Percentiles rank a stretch among this genome's conserved stretches.
phyloP scores from a whole-genome alignment of 495 filamentous ascomycete genomes.

The Schizothecium vesticola region DNA sequence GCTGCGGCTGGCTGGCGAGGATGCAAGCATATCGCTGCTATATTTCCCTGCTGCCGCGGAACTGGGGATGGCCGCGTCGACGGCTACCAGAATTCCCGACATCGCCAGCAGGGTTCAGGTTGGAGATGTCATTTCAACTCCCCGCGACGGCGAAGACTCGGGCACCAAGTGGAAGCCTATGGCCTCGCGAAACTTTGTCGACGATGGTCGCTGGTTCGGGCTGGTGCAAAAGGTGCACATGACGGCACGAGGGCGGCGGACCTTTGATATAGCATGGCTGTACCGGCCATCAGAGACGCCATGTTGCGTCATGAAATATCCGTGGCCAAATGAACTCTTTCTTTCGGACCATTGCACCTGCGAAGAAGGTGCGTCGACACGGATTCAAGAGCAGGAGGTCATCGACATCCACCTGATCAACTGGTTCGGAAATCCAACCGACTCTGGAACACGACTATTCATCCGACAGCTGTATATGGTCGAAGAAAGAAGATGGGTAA shows the following conservation, averaged over 20 bases:
- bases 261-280: slow-evolving; percentile 64
- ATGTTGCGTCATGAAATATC: slow-evolving; percentile 58
- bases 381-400: slow-evolving; percentile 48
- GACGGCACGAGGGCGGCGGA: slow-evolving; percentile 26
- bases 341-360: slow-evolving; percentile 74
- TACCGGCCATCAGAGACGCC: slow-evolving; percentile 64
- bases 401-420: slow-evolving; percentile 48
- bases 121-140: slow-evolving; percentile 41
- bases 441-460: slow-evolving; percentile 48
- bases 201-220: slow-evolving; percentile 54
- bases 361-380: slow-evolving; percentile 28
- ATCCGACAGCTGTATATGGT: slow-evolving; percentile 61
- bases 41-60: background rate
- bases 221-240: slow-evolving; percentile 54
- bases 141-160: slow-evolving; percentile 31
- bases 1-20: slow-evolving; percentile 26
- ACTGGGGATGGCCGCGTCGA: background rate
- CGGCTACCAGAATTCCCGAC: background rate
- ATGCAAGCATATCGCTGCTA: background rate
- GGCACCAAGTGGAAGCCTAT: slow-evolving; percentile 52
- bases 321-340: slow-evolving; percentile 65
- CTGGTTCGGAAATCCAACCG: slow-evolving; percentile 47
- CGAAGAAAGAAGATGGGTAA: slow-evolving; percentile 43
- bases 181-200: slow-evolving; percentile 29
- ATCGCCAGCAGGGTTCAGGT: slow-evolving; percentile 19